Percentiles rank a stretch among this genome's conserved stretches.
Evolutionary conservation across 768 basidiomycete genomes (phyloP).

Genomic region (Chalciporus pseudorubinellus): DNA sequence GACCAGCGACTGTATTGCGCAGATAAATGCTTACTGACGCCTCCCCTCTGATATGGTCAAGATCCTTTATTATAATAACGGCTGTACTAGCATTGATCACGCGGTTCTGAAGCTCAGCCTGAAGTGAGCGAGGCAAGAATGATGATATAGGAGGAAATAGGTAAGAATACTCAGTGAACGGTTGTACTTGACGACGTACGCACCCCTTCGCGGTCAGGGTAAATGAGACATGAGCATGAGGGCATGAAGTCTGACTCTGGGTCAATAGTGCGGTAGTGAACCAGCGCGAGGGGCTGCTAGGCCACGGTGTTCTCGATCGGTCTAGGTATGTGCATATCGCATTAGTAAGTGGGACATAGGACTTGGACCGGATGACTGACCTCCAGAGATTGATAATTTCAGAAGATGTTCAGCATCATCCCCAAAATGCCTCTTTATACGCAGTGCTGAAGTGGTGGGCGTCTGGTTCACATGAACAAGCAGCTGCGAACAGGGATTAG

Average conservation of each 20-base stretch:
- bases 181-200: slow-evolving; percentile 34
- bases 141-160: too few species aligned
- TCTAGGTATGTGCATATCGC: neutral
- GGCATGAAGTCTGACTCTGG: too few species aligned
- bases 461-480: slow-evolving; percentile 45
- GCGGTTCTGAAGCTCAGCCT: too few species aligned
- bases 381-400: slow-evolving; percentile 47
- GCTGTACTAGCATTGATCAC: too few species aligned
- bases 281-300: slow-evolving; percentile 37
- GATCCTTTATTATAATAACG: too few species aligned
- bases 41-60: too few species aligned
- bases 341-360: neutral
- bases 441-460: slow-evolving; percentile 27
- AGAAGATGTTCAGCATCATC: slow-evolving; percentile 41
- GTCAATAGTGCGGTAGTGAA: slow-evolving; percentile 38
- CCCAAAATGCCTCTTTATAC: slow-evolving; percentile 36
- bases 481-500: slow-evolving; percentile 19
- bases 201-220: slow-evolving; percentile 31
- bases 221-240: slow-evolving; percentile 35
- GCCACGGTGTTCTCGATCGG: slow-evolving; percentile 36
- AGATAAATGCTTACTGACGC: too few species aligned
- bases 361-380: neutral
- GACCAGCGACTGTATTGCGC: too few species aligned
- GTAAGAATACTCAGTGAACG: too few species aligned
- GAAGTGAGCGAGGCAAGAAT: too few species aligned